A percentile compares a stretch with the other conserved stretches of the same genome.
These are phyloP conservation scores for Przewalskia tangutica DNA, from an alignment of 257 asterid genomes.

Conservation along the genomic window DNA sequence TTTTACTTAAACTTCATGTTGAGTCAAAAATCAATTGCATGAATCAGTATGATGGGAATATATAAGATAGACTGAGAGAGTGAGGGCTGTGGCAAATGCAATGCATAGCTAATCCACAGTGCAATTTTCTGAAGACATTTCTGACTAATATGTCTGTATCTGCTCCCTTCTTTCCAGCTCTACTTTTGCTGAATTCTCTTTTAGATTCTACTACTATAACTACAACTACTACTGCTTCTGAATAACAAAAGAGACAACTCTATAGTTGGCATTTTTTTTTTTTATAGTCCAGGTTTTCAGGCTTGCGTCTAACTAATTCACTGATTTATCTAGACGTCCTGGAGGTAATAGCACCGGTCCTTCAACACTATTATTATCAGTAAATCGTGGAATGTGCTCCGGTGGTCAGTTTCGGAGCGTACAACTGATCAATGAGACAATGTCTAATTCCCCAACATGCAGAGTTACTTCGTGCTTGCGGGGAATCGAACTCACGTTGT, in stretches of 20 bases:
- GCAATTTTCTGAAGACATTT: background rate
- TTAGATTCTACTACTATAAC: constrained; percentile 6
- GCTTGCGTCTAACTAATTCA: too few species aligned
- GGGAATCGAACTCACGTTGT: too few species aligned
- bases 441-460: too few species aligned
- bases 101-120: constrained; percentile 11
- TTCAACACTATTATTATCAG: too few species aligned
- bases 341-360: too few species aligned
- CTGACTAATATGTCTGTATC: constrained; percentile 9
- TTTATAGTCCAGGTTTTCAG: too few species aligned
- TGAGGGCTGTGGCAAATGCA: constrained; percentile 4
- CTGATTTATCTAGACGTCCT: too few species aligned
- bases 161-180: background rate
- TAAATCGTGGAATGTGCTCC: too few species aligned
- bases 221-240: constrained; percentile 1
- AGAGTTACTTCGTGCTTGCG: too few species aligned
- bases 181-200: constrained; percentile 3
- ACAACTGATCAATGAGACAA: too few species aligned
- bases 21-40: background rate
- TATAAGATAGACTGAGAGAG: background rate
- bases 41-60: background rate
- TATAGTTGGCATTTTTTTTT: background rate
- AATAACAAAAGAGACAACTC: constrained; percentile 1
- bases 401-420: too few species aligned
- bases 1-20: background rate